These are phyloP conservation scores for Thelonectria discophora DNA, from an alignment of 2,329 filamentous ascomycete genomes.

Conservation along the genomic window DNA sequence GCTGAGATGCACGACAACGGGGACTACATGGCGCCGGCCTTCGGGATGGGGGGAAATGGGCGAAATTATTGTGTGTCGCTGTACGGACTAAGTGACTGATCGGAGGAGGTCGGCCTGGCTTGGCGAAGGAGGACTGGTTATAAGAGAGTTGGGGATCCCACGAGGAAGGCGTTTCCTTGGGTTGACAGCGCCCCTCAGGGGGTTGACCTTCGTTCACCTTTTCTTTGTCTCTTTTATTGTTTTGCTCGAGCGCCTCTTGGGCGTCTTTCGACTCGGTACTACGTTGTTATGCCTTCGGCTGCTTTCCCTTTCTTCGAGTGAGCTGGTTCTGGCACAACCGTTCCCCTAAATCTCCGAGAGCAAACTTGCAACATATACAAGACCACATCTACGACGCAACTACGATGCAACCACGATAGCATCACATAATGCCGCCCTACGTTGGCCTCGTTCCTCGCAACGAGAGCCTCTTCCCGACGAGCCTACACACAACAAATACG, in stretches of 20 bases:
- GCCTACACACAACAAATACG: background rate
- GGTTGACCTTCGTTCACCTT: background rate
- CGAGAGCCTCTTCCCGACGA: constrained; percentile 20
- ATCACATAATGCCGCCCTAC: constrained; percentile 6
- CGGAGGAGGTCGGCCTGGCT: background rate
- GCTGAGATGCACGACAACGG: background rate
- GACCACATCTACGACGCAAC: background rate
- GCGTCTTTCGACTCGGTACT: background rate
- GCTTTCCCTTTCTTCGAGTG: background rate
- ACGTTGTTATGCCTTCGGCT: background rate
- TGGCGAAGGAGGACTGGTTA: background rate
- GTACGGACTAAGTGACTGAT: background rate
- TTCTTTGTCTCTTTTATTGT: background rate
- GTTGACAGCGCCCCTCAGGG: background rate
- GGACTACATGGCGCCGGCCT: too few species aligned
- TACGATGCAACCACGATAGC: constrained; percentile 3
- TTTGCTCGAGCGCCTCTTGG: background rate
- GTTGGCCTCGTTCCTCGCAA: constrained; percentile 20
- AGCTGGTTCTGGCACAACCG: background rate
- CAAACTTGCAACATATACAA: too few species aligned
- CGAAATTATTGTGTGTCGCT: background rate
- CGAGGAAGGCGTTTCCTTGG: background rate
- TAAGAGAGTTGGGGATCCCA: background rate
- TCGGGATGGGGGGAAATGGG: background rate
- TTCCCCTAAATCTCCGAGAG: background rate